A percentile compares a stretch with the other conserved stretches of the same genome.
These are phyloP conservation scores for Ceratocystiopsis brevicomis DNA, from an alignment of 2,329 filamentous ascomycete genomes.

Conservation along the genomic window DNA sequence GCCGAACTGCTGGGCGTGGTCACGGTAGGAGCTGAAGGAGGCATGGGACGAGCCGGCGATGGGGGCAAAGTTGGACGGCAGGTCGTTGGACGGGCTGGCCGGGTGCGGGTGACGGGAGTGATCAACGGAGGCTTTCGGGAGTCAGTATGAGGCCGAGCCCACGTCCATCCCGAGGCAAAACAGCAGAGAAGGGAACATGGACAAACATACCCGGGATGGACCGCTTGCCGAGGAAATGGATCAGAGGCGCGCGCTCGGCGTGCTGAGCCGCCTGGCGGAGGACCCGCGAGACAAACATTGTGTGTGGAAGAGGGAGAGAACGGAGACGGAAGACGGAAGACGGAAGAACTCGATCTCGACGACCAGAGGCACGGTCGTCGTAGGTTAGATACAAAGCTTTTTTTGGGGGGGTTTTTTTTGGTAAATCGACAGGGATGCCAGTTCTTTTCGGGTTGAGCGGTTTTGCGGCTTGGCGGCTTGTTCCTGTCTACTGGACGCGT, in stretches of 20 bases:
- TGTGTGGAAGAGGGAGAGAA: too few relatives aligned
- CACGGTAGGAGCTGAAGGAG: conserved; percentile 58
- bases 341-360: too few relatives aligned
- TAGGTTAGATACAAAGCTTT: too few relatives aligned
- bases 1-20: conserved; percentile 61
- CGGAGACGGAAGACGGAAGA: background rate
- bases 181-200: background rate
- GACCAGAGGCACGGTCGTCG: too few relatives aligned
- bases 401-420: too few relatives aligned
- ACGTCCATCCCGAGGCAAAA: too few relatives aligned
- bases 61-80: conserved; percentile 33
- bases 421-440: too few relatives aligned
- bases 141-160: background rate
- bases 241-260: conserved; percentile 40
- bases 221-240: conserved; percentile 43
- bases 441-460: too few relatives aligned
- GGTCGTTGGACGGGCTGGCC: conserved; percentile 43
- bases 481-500: too few relatives aligned
- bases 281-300: conserved; percentile 36
- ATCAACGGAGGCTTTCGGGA: conserved; percentile 45
- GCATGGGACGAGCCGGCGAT: conserved; percentile 25
- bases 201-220: conserved; percentile 34
- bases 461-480: too few relatives aligned
- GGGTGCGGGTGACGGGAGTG: conserved; percentile 58
- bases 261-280: conserved; percentile 40